A percentile compares a stretch with the other conserved stretches of the same genome.
phyloP scores from a whole-genome alignment of 768 basidiomycete genomes.

The Rhizopogon sp. region DNA sequence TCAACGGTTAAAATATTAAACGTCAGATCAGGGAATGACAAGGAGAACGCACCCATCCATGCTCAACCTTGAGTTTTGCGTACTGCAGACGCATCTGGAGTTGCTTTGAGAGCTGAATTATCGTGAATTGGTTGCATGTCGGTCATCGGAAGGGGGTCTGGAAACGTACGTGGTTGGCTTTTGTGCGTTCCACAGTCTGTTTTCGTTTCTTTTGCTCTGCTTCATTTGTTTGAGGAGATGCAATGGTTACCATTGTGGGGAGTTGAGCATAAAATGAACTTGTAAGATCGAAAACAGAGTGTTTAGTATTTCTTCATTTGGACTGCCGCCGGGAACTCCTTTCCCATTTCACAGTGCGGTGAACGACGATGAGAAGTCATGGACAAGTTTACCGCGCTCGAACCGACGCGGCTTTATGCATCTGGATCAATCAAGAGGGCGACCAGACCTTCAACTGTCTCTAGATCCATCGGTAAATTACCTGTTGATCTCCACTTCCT shows the following conservation, averaged over 20 bases:
- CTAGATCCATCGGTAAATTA: slow-evolving; percentile 63
- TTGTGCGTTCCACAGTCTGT: slow-evolving; percentile 50
- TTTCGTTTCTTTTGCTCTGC: slow-evolving; percentile 37
- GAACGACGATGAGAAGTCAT: slow-evolving; percentile 28
- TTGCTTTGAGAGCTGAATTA: slow-evolving; percentile 58
- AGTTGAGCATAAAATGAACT: slow-evolving; percentile 1
- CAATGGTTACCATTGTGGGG: slow-evolving; percentile 11
- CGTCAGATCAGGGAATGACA: background rate
- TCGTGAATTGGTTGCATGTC: background rate
- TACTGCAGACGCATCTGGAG: slow-evolving; percentile 73
- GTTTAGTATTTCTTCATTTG: background rate
- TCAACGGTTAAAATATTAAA: background rate
- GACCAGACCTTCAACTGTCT: slow-evolving; percentile 16
- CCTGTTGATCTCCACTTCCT: slow-evolving; percentile 74
- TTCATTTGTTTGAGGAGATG: slow-evolving; percentile 21
- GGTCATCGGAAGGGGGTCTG: background rate
- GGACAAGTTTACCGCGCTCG: slow-evolving; percentile 86
- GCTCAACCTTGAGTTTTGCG: slow-evolving; percentile 72
- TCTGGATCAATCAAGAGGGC: slow-evolving; percentile 3
- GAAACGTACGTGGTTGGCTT: slow-evolving; percentile 49
- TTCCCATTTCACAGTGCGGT: background rate
- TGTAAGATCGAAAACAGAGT: too few relatives aligned
- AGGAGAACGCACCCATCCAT: slow-evolving; percentile 62
- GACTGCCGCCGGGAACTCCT: background rate
- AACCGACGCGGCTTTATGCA: slow-evolving; percentile 60